These are phyloP conservation scores for Arthrobotrys sphaeroides DNA, from an alignment of 2,329 filamentous ascomycete species.

Conservation along the genomic window DNA sequence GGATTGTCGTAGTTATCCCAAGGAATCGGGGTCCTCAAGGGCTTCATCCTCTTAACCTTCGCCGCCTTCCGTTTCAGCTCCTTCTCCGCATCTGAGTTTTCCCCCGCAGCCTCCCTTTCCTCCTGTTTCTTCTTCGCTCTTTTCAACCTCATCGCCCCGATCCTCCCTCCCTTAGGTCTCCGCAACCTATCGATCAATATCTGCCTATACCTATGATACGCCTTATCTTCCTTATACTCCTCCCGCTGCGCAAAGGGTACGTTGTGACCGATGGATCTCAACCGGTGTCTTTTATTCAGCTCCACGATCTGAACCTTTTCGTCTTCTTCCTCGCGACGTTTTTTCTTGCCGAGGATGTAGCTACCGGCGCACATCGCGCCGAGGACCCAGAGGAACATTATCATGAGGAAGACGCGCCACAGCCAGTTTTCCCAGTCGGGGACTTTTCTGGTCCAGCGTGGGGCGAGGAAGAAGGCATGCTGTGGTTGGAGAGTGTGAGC, in stretches of 20 bases:
- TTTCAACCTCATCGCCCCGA: not conserved
- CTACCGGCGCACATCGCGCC: not conserved
- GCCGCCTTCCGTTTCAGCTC: conserved; percentile 42
- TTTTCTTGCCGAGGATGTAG: not conserved
- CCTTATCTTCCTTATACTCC: not conserved
- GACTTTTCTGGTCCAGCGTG: not conserved
- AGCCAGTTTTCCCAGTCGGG: conserved; percentile 11
- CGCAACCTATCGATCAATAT: not conserved
- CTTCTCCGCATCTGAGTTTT: conserved; percentile 31
- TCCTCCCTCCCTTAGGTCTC: not conserved
- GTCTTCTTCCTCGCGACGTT: not conserved
- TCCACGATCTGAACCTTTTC: conserved; percentile 1
- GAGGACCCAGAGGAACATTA: conserved; percentile 3
- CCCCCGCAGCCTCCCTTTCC: not conserved
- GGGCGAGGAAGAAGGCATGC: not conserved
- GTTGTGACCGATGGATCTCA: not conserved
- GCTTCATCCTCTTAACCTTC: conserved; percentile 38
- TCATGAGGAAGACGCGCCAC: conserved; percentile 4
- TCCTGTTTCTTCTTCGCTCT: not conserved
- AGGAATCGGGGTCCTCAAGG: conserved; percentile 23
- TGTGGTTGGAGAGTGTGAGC: not conserved
- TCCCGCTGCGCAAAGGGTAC: not conserved
- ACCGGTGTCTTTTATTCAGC: not conserved
- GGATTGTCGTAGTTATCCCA: conserved; percentile 16
- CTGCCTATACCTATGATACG: not conserved